Evolutionary conservation across 495 filamentous ascomycete species (phyloP), one percentile per base, ranked within the genome.

Genomic region (Emericellopsis terricola): DNA sequence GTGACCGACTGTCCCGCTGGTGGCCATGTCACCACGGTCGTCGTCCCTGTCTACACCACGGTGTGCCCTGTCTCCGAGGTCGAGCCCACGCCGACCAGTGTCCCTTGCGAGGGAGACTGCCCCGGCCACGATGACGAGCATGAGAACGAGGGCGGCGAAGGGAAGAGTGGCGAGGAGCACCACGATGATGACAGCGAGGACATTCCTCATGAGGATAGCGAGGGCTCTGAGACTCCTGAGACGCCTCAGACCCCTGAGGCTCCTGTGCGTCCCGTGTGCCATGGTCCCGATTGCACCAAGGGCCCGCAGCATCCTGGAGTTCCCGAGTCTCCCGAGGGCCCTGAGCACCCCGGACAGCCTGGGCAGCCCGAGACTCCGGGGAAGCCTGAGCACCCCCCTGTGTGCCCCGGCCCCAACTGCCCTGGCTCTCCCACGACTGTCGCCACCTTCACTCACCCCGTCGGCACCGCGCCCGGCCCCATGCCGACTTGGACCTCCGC

Each of bases 151-250:
- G 65, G 51, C 67, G 65, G 15, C 58, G 52, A 52, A 47, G 15
- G 54, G 49, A 15, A 57, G 53, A 37, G 73, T 69, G 14, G 51
- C 72, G 18, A 71, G 63, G 51, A 55, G 56, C 10, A 76, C 73
- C 18, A 65, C 49, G 29, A 50, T 56, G 39, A 51, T 62, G 41
- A 73, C 71, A 2, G 59, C 73, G 45, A 71, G 63, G 5, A 58
- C 58, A 46, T 77, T 44, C 59, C 62, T 0, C 42, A 69, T 2
- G 64, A 51, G 5, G 65, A 73, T 4, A 64, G 60, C 8, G 48
- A 70, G 51, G 76, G 72, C 57, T 68, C 69, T n/a, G 16, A 29
- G 5, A 45, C 41, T 3, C 28, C 38, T 20, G 54, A 62, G 9
- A 48, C 49, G n/a, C 62, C 59, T 28, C 46, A 57, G 33, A 53